A percentile compares a stretch with the other conserved stretches of the same genome.
These are phyloP conservation scores for Fusarium domesticum DNA, from an alignment of 2,329 filamentous ascomycete species.

Conservation along the genomic window DNA sequence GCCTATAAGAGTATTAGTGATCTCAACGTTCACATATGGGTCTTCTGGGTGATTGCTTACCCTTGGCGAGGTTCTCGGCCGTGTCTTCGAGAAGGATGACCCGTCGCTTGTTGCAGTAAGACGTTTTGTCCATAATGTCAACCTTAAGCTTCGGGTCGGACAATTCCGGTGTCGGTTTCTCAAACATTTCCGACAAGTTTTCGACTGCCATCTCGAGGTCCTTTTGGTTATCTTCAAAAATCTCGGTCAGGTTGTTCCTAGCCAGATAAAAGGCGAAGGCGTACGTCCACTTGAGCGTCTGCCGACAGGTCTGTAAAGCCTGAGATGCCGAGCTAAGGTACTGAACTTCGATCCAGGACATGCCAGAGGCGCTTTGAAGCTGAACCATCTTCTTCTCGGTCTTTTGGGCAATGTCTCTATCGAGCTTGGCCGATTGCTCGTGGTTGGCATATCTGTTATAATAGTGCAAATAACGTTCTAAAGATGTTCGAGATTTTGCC, in stretches of 20 bases:
- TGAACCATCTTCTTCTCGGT: constrained; percentile 99
- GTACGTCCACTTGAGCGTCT: constrained; percentile 99
- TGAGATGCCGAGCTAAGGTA: constrained; percentile 93
- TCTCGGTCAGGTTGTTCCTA: constrained; percentile 91
- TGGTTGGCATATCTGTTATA: constrained; percentile 99
- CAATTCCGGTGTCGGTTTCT: constrained; percentile 88
- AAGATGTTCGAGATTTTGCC: constrained; percentile 80
- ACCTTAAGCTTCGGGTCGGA: constrained; percentile 88
- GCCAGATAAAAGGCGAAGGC: constrained; percentile 98
- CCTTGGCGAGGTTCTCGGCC: constrained; percentile 83
- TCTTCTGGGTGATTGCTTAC: constrained; percentile 43
- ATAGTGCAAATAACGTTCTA: constrained; percentile 97
- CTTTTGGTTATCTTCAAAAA: constrained; percentile 98
- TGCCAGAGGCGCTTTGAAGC: constrained; percentile 85
- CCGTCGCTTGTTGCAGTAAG: constrained; percentile 90
- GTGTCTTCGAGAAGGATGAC: constrained; percentile 90
- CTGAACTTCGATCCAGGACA: constrained; percentile 99
- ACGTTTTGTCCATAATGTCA: constrained; percentile 97
- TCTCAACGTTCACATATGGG: not conserved
- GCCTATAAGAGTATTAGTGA: constrained; percentile 29
- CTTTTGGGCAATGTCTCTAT: constrained; percentile 93
- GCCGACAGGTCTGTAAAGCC: constrained; percentile 91
- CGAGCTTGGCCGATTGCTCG: constrained; percentile 93
- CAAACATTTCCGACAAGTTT: constrained; percentile 97
- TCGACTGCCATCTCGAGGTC: constrained; percentile 97